Percentiles rank a stretch among this genome's conserved stretches.
Conservation (phyloP, 495 filamentous ascomycete species). For the Trichodelitschia bisporula region DNA sequence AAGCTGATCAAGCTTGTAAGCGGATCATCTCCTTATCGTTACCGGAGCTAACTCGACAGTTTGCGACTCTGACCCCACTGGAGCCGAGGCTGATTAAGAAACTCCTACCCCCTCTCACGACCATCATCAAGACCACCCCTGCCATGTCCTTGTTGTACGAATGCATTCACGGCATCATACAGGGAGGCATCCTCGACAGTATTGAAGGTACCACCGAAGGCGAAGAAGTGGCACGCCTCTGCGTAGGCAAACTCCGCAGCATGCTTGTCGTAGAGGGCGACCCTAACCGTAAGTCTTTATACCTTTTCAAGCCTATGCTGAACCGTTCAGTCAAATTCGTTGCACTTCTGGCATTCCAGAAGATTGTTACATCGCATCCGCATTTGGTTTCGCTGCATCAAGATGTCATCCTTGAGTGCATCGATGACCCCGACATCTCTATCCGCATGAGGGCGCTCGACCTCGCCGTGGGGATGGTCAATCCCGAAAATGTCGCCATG, state of each 20-base stretch:
- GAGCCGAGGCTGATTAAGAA: constrained; percentile 83
- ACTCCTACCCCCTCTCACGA: constrained; percentile 78
- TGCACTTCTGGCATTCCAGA: constrained; percentile 78
- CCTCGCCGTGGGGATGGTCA: constrained; percentile 76
- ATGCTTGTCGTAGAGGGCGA: constrained; percentile 88
- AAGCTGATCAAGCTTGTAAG: constrained; percentile 89
- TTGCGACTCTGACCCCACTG: constrained; percentile 79
- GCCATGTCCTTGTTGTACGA: constrained; percentile 96
- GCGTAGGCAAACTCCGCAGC: constrained; percentile 73
- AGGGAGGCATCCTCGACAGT: constrained; percentile 73
- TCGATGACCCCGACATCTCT: constrained; percentile 90
- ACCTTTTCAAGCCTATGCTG: constrained; percentile 2
- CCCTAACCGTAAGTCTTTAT: constrained; percentile 46
- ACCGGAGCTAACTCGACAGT: constrained; percentile 23
- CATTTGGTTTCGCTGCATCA: constrained; percentile 72
- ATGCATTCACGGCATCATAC: constrained; percentile 94
- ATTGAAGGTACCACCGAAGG: constrained; percentile 50
- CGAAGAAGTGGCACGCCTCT: constrained; percentile 83
- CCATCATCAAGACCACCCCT: constrained; percentile 75
- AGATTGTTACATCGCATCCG: constrained; percentile 73
- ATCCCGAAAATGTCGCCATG: constrained; percentile 50
- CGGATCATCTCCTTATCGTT: constrained; percentile 2
- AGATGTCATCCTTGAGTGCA: constrained; percentile 84
- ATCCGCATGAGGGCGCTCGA: constrained; percentile 85
- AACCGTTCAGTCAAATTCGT: constrained; percentile 67